A percentile compares a stretch with the other conserved stretches of the same genome.
phyloP scores from a whole-genome alignment of 2,329 filamentous ascomycete genomes.

The Diaporthe sp. region DNA sequence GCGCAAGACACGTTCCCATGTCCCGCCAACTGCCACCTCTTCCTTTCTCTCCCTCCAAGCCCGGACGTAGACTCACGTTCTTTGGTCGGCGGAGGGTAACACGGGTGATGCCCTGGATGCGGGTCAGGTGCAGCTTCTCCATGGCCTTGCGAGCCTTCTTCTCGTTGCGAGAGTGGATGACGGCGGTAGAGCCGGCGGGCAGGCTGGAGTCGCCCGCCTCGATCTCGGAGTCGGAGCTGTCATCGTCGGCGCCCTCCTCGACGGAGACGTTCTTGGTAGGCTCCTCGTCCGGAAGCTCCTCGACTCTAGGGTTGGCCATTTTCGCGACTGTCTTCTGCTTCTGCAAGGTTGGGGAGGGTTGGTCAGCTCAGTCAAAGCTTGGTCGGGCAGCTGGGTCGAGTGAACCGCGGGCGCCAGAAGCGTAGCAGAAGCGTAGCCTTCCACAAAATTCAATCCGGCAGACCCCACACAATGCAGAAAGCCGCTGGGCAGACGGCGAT shows the following conservation, averaged over 20 bases:
- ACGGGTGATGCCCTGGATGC: constrained; percentile 96
- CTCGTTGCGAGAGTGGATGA: constrained; percentile 99
- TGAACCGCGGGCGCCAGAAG: constrained; percentile 12
- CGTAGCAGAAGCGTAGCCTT: constrained; percentile 32
- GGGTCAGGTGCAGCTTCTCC: constrained; percentile 97
- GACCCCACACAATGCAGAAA: constrained; percentile 40
- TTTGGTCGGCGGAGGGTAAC: constrained; percentile 98
- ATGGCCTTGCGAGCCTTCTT: constrained; percentile 99
- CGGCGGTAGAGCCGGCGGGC: constrained; percentile 87
- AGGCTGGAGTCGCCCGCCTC: constrained; percentile 76
- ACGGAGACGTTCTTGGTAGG: constrained; percentile 87
- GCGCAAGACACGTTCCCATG: constrained; percentile 25
- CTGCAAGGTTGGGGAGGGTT: constrained; percentile 45
- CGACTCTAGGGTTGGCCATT: constrained; percentile 98
- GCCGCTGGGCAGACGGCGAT: constrained; percentile 18
- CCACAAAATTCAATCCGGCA: constrained; percentile 41
- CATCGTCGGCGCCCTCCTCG: constrained; percentile 80
- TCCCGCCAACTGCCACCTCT: not conserved
- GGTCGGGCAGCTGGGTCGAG: constrained; percentile 36
- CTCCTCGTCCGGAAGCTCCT: constrained; percentile 96
- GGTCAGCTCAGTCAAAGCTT: constrained; percentile 44
- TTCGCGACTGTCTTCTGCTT: constrained; percentile 52
- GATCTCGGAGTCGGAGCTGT: constrained; percentile 81
- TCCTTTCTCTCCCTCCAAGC: not conserved
- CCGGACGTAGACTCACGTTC: constrained; percentile 80